Conservation (phyloP, 2,329 filamentous ascomycete species). For the Rutstroemia sp. region DNA sequence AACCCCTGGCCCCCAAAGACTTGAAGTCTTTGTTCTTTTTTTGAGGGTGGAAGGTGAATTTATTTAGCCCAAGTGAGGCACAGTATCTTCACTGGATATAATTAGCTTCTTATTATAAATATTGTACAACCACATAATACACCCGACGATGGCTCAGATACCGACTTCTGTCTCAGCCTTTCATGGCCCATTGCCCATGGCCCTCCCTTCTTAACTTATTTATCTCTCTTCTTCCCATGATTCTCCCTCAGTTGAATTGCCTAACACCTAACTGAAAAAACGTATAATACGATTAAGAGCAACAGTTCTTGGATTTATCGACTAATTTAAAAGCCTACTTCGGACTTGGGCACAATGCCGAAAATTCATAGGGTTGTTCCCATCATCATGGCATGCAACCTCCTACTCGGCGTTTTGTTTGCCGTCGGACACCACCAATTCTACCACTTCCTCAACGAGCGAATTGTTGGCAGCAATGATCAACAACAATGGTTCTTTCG, state of each 20-base stretch:
- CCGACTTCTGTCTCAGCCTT: too few relatives aligned
- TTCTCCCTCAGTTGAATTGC: background rate
- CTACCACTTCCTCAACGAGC: background rate
- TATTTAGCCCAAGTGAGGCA: too few relatives aligned
- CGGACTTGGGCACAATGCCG: background rate
- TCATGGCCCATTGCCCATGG: too few relatives aligned
- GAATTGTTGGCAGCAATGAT: background rate
- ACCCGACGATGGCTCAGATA: too few relatives aligned
- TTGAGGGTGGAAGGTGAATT: too few relatives aligned
- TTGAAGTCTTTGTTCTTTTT: too few relatives aligned
- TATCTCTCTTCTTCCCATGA: too few relatives aligned
- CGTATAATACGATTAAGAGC: background rate
- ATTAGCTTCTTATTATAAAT: too few relatives aligned
- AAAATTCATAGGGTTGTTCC: background rate
- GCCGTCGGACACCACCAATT: conserved; percentile 1
- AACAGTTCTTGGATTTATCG: background rate
- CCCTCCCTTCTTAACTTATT: too few relatives aligned
- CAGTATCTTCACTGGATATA: too few relatives aligned
- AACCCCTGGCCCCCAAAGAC: too few relatives aligned
- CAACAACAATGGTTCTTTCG: background rate
- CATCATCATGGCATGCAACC: background rate
- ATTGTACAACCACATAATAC: too few relatives aligned
- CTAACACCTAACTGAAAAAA: background rate
- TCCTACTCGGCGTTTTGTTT: background rate
- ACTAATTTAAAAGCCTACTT: background rate